Percentiles rank a stretch among this genome's conserved stretches.
phyloP scores from a whole-genome alignment of 2,329 filamentous ascomycete species.

The Epichloe typhina region DNA sequence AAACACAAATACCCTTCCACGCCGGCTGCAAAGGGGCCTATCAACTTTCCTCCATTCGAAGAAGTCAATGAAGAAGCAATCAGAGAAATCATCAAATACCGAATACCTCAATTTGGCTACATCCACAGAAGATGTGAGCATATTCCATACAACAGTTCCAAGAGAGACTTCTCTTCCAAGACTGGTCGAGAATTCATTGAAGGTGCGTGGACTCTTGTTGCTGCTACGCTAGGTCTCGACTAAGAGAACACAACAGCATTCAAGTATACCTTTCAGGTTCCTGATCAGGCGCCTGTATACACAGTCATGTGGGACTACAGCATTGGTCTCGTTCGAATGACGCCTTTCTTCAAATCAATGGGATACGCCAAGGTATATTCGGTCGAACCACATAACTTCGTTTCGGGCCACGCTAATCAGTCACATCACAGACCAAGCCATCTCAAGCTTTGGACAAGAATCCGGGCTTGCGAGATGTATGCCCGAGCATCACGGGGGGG shows the following conservation, averaged over 20 bases:
- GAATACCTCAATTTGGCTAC: conserved; percentile 50
- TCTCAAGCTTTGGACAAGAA: conserved; percentile 72
- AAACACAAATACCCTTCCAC: background rate
- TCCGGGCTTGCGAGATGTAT: conserved; percentile 73
- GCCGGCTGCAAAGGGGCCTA: conserved; percentile 11
- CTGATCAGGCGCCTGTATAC: conserved; percentile 52
- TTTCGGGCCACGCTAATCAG: conserved; percentile 8
- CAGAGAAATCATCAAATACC: conserved; percentile 41
- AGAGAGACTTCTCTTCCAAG: conserved; percentile 76
- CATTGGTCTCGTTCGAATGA: conserved; percentile 83
- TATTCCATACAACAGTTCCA: conserved; percentile 90
- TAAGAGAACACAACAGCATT: conserved; percentile 43
- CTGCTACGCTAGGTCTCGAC: background rate
- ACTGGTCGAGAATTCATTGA: conserved; percentile 83
- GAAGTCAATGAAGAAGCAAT: conserved; percentile 35
- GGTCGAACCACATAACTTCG: background rate
- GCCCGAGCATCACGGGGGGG: conserved; percentile 88
- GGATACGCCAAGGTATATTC: conserved; percentile 66
- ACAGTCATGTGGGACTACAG: conserved; percentile 97
- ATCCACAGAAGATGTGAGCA: conserved; percentile 54
- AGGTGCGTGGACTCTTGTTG: conserved; percentile 39
- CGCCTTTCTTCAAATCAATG: conserved; percentile 85
- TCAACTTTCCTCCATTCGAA: conserved; percentile 63
- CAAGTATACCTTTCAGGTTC: conserved; percentile 67
- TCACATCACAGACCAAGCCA: conserved; percentile 57